Evolutionary conservation across 768 basidiomycete species (phyloP).

Genomic region (Tephrocybe sp.): DNA sequence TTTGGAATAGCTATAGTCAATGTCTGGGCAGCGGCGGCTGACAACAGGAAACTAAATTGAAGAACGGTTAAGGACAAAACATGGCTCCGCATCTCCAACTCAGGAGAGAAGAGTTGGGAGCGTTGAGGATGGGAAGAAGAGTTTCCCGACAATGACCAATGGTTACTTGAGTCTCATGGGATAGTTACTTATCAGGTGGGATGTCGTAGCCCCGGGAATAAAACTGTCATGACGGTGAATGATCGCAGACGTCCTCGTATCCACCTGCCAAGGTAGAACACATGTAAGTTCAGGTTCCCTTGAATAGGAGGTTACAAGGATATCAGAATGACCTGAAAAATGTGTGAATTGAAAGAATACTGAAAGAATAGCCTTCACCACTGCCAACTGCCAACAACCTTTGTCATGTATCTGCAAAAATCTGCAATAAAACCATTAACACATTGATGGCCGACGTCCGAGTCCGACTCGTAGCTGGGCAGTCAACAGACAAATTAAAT

Average conservation of each 20-base stretch:
- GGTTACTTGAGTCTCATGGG: background rate
- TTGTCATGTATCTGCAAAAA: too few species aligned
- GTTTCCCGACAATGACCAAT: conserved; percentile 3
- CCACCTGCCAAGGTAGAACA: conserved; percentile 15
- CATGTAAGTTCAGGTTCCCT: too few species aligned
- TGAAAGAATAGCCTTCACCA: too few species aligned
- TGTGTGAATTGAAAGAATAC: too few species aligned
- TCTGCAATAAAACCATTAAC: too few species aligned
- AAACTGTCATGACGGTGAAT: conserved; percentile 15
- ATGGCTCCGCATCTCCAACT: conserved; percentile 9
- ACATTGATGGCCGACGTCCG: too few species aligned
- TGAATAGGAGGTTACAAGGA: too few species aligned
- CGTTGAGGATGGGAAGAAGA: conserved; percentile 6
- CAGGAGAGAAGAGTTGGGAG: conserved; percentile 4
- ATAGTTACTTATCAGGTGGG: conserved; percentile 10
- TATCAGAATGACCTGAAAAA: too few species aligned
- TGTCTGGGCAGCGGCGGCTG: conserved; percentile 7
- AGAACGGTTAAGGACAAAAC: background rate
- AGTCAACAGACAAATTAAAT: too few species aligned
- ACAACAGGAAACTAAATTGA: background rate
- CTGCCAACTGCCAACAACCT: too few species aligned
- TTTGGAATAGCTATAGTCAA: conserved; percentile 7
- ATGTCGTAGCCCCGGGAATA: conserved; percentile 7
- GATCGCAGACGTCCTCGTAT: conserved; percentile 14
- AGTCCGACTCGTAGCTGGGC: too few species aligned